phyloP scores from a whole-genome alignment of 352 stramenopile species.

The Blastocystis sp. region DNA sequence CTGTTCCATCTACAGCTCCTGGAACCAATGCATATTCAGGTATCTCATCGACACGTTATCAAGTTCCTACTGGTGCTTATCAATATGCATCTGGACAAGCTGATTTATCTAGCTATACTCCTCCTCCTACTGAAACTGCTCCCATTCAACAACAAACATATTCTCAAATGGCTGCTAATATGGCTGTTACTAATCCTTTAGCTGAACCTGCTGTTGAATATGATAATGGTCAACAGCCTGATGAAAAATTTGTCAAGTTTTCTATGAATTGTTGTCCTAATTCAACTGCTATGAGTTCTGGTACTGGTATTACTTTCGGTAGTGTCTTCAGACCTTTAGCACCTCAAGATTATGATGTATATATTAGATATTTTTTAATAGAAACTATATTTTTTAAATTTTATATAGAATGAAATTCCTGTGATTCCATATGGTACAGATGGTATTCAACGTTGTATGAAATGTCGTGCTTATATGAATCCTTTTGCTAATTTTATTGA shows the following conservation, averaged over 20 bases:
- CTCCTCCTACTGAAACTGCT: background rate
- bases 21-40: background rate
- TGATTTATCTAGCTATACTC: background rate
- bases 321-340: slow-evolving; percentile 20
- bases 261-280: slow-evolving; percentile 22
- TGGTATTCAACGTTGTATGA: slow-evolving; percentile 64
- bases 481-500: slow-evolving; percentile 65
- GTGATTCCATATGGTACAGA: slow-evolving; percentile 43
- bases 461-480: slow-evolving; percentile 74
- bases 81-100: background rate
- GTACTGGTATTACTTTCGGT: slow-evolving; percentile 20
- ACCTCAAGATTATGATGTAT: background rate
- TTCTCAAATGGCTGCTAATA: background rate
- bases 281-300: slow-evolving; percentile 5
- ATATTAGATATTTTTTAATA: background rate
- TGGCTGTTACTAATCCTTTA: background rate
- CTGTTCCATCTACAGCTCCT: background rate
- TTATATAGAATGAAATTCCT: slow-evolving; percentile 39
- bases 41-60: slow-evolving; percentile 22
- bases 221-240: slow-evolving; percentile 1
- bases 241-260: slow-evolving; percentile 24
- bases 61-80: slow-evolving; percentile 24
- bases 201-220: background rate
- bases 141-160: background rate
- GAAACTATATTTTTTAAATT: too few relatives aligned